Conservation (phyloP, 352 stramenopile species). For the Globisporangium carolinianum region DNA sequence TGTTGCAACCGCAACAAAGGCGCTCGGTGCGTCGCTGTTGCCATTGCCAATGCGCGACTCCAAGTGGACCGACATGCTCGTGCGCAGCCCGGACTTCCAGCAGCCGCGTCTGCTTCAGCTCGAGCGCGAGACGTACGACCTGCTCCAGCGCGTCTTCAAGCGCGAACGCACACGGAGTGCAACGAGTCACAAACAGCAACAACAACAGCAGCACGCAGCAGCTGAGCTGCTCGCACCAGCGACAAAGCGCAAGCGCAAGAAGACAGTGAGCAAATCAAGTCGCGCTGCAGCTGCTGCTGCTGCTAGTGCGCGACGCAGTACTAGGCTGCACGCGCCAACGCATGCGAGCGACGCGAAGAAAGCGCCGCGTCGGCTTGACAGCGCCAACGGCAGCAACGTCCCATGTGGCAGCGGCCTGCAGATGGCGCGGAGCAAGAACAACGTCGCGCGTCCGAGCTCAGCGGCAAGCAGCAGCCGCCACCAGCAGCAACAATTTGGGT, state of each 20-base stretch:
- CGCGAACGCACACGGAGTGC: slow-evolving; percentile 6
- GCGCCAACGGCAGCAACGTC: background rate
- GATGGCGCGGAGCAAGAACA: slow-evolving; percentile 26
- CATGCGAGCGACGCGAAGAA: slow-evolving; percentile 7
- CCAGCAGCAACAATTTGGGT: background rate
- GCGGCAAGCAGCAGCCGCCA: background rate
- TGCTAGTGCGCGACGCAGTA: background rate
- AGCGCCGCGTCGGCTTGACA: background rate
- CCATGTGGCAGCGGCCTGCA: slow-evolving; percentile 32
- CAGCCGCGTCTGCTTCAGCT: slow-evolving; percentile 23
- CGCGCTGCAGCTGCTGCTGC: background rate
- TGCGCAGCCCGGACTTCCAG: slow-evolving; percentile 28
- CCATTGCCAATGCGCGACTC: slow-evolving; percentile 10
- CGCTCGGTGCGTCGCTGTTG: slow-evolving; percentile 1
- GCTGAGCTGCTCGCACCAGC: background rate
- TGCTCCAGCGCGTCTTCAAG: slow-evolving; percentile 30
- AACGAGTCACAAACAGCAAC: background rate
- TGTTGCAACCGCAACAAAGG: background rate
- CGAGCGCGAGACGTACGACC: slow-evolving; percentile 40
- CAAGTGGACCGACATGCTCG: slow-evolving; percentile 42
- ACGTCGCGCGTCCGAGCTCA: background rate
- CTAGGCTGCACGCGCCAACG: background rate
- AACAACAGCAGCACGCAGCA: background rate
- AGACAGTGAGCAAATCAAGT: background rate
- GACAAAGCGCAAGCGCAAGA: background rate